These are phyloP conservation scores for Incumbomyces lentus DNA, from an alignment of 2,329 filamentous ascomycete species.

Conservation along the genomic window DNA sequence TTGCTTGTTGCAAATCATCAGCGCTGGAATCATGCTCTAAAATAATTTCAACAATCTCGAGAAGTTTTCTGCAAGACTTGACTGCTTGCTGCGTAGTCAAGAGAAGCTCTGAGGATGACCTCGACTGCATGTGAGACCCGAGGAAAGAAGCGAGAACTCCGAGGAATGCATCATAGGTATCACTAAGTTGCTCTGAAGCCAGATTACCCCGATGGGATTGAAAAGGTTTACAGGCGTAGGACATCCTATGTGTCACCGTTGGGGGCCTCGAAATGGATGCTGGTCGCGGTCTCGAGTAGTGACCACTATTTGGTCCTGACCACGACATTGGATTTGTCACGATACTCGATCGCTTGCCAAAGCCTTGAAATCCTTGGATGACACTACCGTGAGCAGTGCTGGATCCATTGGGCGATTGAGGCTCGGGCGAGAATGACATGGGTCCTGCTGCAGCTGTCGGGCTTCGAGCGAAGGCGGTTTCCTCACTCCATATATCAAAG, in stretches of 20 bases:
- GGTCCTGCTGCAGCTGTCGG: neutral
- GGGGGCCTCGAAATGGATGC: conserved; percentile 32
- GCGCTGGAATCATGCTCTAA: conserved; percentile 66
- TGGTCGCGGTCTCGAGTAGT: conserved; percentile 3
- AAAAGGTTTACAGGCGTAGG: conserved; percentile 58
- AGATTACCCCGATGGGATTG: conserved; percentile 57
- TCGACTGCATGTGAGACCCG: conserved; percentile 84
- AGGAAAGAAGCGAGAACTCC: conserved; percentile 90
- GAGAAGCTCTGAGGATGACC: conserved; percentile 73
- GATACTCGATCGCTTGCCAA: conserved; percentile 2
- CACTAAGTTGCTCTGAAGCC: conserved; percentile 70
- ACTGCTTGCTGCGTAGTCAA: conserved; percentile 75
- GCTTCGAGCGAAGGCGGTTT: conserved; percentile 33
- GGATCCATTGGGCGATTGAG: conserved; percentile 4
- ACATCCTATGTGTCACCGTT: conserved; percentile 61
- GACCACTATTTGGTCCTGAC: neutral
- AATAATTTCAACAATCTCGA: conserved; percentile 71
- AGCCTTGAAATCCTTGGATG: neutral
- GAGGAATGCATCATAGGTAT: conserved; percentile 76
- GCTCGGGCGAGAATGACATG: conserved; percentile 6
- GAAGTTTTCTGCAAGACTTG: conserved; percentile 65
- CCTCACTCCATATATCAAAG: conserved; percentile 67
- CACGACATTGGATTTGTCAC: neutral
- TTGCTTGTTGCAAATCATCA: conserved; percentile 56
- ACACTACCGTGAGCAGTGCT: conserved; percentile 1